phyloP scores from a whole-genome alignment of 257 asterid species.

The Solanum chmielewskii region DNA sequence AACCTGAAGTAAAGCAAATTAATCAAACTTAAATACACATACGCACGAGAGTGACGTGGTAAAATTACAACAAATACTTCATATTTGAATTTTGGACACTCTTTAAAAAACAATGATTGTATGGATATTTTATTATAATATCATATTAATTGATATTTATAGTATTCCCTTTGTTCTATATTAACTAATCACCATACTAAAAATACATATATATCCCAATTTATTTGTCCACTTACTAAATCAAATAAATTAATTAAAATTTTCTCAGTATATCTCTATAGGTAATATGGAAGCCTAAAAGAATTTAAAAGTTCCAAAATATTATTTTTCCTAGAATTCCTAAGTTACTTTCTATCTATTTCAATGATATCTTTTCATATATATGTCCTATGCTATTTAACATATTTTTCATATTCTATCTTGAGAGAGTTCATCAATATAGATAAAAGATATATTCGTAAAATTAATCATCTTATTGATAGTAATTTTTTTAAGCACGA shows the following conservation, averaged over 20 bases:
- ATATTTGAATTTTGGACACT: not conserved
- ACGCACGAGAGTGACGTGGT: not conserved
- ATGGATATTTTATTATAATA: too few species aligned
- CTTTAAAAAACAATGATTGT: not conserved
- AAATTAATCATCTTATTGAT: too few species aligned
- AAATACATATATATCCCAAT: not conserved
- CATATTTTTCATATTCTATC: not conserved
- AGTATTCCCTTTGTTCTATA: too few species aligned
- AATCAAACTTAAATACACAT: not conserved
- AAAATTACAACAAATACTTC: not conserved
- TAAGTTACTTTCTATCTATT: not conserved
- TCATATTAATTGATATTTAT: too few species aligned
- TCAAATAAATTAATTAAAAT: not conserved
- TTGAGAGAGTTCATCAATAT: not conserved
- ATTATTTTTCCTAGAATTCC: not conserved
- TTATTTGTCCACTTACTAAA: not conserved
- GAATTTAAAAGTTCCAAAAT: not conserved
- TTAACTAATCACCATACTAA: not conserved
- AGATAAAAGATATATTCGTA: not conserved
- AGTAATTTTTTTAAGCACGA: too few species aligned
- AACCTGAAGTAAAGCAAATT: slow-evolving; percentile 28
- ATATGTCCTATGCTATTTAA: not conserved
- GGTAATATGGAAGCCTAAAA: not conserved
- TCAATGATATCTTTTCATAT: not conserved
- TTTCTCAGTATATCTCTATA: too few species aligned